phyloP scores from a whole-genome alignment of 73 alveolate genomes.

The Tetrahymena thermophila region DNA sequence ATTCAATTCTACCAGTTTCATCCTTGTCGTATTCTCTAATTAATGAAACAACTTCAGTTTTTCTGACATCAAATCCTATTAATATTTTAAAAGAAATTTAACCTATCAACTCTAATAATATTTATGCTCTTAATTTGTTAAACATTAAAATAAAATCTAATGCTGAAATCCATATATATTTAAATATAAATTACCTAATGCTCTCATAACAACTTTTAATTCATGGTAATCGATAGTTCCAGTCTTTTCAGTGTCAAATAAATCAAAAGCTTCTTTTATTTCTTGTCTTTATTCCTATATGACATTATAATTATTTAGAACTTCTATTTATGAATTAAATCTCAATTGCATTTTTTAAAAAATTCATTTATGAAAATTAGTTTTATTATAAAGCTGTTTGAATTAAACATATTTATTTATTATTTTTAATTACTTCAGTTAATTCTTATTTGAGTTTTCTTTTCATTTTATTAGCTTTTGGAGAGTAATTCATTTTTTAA shows the following conservation, averaged over 20 bases:
- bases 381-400: neutral
- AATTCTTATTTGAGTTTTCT: slow-evolving; percentile 25
- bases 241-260: slow-evolving; percentile 95
- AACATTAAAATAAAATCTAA: neutral
- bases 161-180: neutral
- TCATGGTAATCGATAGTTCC: slow-evolving; percentile 98
- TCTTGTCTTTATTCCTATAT: slow-evolving; percentile 78
- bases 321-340: neutral
- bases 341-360: neutral
- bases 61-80: slow-evolving; percentile 79
- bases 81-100: neutral
- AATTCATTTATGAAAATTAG: neutral
- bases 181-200: slow-evolving; percentile 5
- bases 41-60: slow-evolving; percentile 75
- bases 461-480: neutral
- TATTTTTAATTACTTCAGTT: neutral
- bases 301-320: neutral
- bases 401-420: neutral
- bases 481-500: neutral
- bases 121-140: neutral
- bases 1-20: slow-evolving; percentile 73
- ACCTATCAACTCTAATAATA: neutral
- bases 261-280: slow-evolving; percentile 95
- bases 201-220: slow-evolving; percentile 73
- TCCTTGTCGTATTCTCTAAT: slow-evolving; percentile 87